A percentile compares a stretch with the other conserved stretches of the same genome.
Evolutionary conservation across 306 rosid genomes (phyloP).

Genomic region (Potentilla sterilis): DNA sequence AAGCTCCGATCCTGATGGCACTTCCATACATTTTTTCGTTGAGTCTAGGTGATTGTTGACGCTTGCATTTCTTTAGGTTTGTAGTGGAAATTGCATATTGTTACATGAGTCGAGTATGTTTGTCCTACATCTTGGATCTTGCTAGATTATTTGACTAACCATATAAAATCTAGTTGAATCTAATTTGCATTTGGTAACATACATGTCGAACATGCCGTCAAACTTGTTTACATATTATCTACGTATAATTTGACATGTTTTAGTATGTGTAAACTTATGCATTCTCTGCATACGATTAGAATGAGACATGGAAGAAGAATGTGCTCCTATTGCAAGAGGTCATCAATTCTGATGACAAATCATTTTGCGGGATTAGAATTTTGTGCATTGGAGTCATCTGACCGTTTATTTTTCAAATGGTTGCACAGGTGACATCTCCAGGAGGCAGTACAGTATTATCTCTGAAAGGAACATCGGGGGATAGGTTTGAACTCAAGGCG

Average conservation of each 20-base stretch:
- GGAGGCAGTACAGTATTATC: background rate
- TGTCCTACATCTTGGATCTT: background rate
- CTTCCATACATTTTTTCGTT: background rate
- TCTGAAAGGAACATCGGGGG: background rate
- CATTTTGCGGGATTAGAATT: no score
- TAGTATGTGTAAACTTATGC: background rate
- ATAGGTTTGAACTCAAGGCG: constrained; percentile 7
- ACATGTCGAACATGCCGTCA: background rate
- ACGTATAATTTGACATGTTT: background rate
- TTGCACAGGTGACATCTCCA: background rate
- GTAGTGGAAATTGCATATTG: background rate
- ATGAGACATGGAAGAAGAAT: background rate
- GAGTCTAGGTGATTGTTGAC: background rate
- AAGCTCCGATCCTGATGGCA: background rate
- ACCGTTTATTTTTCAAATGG: background rate
- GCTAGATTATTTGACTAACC: background rate
- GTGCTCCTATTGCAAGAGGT: background rate
- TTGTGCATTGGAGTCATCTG: background rate
- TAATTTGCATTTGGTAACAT: background rate
- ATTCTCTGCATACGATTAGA: background rate
- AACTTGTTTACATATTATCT: background rate
- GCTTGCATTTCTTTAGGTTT: background rate
- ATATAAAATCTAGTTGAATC: background rate
- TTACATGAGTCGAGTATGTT: background rate
- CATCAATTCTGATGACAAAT: background rate